phyloP scores from a whole-genome alignment of 108 stramenopile genomes.

The Seminavis robusta region DNA sequence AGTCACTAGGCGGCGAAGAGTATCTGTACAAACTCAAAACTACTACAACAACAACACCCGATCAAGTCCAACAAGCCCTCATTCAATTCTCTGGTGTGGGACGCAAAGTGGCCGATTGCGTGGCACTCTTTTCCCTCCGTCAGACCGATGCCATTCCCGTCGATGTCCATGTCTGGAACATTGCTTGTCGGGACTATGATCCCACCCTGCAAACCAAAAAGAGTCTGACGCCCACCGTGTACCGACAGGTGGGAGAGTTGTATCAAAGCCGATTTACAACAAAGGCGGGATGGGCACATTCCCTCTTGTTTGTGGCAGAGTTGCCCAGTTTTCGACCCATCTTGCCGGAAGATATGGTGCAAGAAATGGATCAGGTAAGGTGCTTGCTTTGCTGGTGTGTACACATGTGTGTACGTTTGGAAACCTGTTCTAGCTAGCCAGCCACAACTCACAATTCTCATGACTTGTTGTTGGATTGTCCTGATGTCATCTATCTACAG shows the following conservation, averaged over 20 bases:
- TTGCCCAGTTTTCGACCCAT: slow-evolving; percentile 77
- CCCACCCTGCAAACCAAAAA: slow-evolving; percentile 51
- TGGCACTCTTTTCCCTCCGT: slow-evolving; percentile 94
- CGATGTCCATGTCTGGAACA: slow-evolving; percentile 96
- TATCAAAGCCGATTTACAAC: slow-evolving; percentile 83
- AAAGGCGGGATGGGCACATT: slow-evolving; percentile 98
- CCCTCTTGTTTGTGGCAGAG: slow-evolving; percentile 96
- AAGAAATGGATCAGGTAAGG: slow-evolving; percentile 72
- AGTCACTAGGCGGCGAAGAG: slow-evolving; percentile 57
- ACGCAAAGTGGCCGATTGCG: slow-evolving; percentile 98
- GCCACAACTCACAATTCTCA: too few relatives aligned
- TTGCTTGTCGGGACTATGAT: slow-evolving; percentile 86
- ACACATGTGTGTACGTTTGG: too few relatives aligned
- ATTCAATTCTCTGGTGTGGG: slow-evolving; percentile 87
- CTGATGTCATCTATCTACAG: too few relatives aligned
- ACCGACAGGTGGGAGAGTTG: slow-evolving; percentile 88
- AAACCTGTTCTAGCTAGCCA: too few relatives aligned
- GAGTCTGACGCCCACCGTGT: slow-evolving; percentile 91
- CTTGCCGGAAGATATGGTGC: slow-evolving; percentile 54
- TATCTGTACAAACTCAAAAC: slow-evolving; percentile 43
- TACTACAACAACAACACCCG: slow-evolving; percentile 27
- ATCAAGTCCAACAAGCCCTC: slow-evolving; percentile 63
- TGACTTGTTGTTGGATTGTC: too few relatives aligned
- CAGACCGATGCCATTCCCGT: slow-evolving; percentile 91
- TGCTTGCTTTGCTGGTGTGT: too few relatives aligned